Conservation (phyloP, 1,284 basidiomycete genomes). For the Papiliotrema laurentii region DNA sequence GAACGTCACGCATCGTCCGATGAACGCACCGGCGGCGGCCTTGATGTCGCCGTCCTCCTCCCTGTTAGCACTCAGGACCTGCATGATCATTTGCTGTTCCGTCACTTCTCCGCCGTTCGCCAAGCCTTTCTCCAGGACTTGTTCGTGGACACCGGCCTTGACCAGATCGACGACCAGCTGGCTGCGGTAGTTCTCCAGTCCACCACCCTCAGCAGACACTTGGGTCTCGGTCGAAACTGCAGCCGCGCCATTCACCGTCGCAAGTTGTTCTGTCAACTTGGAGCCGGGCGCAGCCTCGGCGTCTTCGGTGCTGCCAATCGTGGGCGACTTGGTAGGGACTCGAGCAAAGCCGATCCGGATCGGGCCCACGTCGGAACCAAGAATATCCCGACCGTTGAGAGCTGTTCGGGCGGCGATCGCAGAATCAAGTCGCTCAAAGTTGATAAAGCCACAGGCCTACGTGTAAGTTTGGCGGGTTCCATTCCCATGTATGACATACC, state of each 20-base stretch:
- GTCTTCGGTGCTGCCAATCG: slow-evolving; percentile 31
- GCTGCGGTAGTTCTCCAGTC: slow-evolving; percentile 88
- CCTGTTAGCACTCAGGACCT: slow-evolving; percentile 74
- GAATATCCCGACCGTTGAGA: slow-evolving; percentile 87
- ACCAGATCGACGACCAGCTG: slow-evolving; percentile 87
- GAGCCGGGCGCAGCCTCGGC: slow-evolving; percentile 50
- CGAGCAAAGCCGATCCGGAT: slow-evolving; percentile 96
- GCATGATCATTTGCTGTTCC: slow-evolving; percentile 94
- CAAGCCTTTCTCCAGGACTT: slow-evolving; percentile 44
- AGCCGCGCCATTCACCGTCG: slow-evolving; percentile 65
- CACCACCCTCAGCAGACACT: slow-evolving; percentile 66
- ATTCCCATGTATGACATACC: slow-evolving; percentile 55
- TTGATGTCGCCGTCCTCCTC: slow-evolving; percentile 79
- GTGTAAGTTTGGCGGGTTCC: background rate
- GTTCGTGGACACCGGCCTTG: slow-evolving; percentile 69
- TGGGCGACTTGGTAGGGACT: slow-evolving; percentile 70
- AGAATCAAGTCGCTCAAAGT: slow-evolving; percentile 95
- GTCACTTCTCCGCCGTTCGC: slow-evolving; percentile 59
- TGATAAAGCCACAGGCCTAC: slow-evolving; percentile 58
- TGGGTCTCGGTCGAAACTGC: slow-evolving; percentile 87
- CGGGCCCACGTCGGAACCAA: slow-evolving; percentile 91
- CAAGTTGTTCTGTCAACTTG: slow-evolving; percentile 59
- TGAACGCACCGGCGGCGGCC: slow-evolving; percentile 68
- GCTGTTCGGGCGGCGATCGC: slow-evolving; percentile 92
- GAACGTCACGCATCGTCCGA: background rate